phyloP scores from a whole-genome alignment of 164 flowering plant genomes.

The Chimonanthus praecox region DNA sequence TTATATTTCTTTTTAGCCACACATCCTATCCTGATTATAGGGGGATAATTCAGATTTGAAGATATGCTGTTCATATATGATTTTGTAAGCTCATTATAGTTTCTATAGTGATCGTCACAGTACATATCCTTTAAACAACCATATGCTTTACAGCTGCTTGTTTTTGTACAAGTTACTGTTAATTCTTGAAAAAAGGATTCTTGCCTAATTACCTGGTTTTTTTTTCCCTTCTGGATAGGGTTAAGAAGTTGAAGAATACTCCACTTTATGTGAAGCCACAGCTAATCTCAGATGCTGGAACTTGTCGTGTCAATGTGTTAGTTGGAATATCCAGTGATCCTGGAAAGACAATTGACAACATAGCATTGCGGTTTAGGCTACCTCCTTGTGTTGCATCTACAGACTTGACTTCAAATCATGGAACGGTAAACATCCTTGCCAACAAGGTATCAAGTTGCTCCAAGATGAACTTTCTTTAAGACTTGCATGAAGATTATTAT shows the following conservation, averaged over 20 bases:
- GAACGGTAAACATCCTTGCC: constrained; percentile 76
- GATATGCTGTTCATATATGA: too few relatives aligned
- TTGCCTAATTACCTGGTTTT: not conserved
- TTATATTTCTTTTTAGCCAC: too few relatives aligned
- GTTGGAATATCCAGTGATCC: constrained; percentile 88
- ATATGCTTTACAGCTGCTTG: not conserved
- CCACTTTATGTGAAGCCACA: constrained; percentile 99
- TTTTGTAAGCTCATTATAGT: too few relatives aligned
- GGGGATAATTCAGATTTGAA: too few relatives aligned
- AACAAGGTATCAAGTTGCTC: constrained; percentile 58
- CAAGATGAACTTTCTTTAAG: not conserved
- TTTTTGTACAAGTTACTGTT: too few relatives aligned
- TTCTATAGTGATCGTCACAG: too few relatives aligned
- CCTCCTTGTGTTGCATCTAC: constrained; percentile 75
- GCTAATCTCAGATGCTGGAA: constrained; percentile 71
- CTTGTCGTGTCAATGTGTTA: constrained; percentile 65
- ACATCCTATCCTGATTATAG: too few relatives aligned
- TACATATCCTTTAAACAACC: too few relatives aligned
- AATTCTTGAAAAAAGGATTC: too few relatives aligned
- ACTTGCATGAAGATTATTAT: too few relatives aligned
- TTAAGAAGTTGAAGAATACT: constrained; percentile 73
- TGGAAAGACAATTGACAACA: constrained; percentile 72
- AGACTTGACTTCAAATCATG: constrained; percentile 79
- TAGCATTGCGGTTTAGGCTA: constrained; percentile 68
- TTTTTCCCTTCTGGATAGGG: constrained; percentile 31